Evolutionary conservation across 2,329 filamentous ascomycete species (phyloP).

Genomic region (Peltaster fructicola): DNA sequence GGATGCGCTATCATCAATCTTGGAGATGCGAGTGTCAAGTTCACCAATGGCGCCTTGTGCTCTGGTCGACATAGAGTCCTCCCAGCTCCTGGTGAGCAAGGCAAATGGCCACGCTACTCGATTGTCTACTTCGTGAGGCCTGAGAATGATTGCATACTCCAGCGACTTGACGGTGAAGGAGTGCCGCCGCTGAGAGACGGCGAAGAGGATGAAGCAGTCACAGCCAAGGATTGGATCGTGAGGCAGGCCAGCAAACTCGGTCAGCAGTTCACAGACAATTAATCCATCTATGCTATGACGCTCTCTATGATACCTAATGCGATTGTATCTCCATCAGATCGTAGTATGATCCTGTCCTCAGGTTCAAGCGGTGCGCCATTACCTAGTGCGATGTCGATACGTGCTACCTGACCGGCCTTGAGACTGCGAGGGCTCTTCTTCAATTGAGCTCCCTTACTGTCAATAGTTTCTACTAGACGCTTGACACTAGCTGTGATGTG

Average conservation of each 20-base stretch:
- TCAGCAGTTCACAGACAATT: slow-evolving; percentile 4
- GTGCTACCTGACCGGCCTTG: slow-evolving; percentile 58
- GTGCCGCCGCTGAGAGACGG: slow-evolving; percentile 12
- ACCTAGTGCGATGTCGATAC: slow-evolving; percentile 41
- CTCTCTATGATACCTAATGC: slow-evolving; percentile 62
- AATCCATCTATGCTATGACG: too few species aligned
- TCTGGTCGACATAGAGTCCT: slow-evolving; percentile 33
- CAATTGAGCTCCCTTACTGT: slow-evolving; percentile 52
- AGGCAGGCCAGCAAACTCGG: slow-evolving; percentile 21
- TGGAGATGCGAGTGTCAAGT: slow-evolving; percentile 30
- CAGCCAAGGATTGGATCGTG: slow-evolving; percentile 26
- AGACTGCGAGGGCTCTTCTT: slow-evolving; percentile 80
- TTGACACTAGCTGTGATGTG: slow-evolving; percentile 61
- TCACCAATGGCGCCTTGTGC: slow-evolving; percentile 25
- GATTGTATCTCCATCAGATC: slow-evolving; percentile 66
- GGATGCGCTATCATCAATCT: slow-evolving; percentile 32
- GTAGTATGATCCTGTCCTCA: slow-evolving; percentile 62
- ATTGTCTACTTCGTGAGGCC: slow-evolving; percentile 39
- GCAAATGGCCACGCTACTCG: slow-evolving; percentile 29
- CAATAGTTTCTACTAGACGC: slow-evolving; percentile 53
- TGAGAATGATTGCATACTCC: slow-evolving; percentile 29
- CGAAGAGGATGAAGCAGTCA: slow-evolving; percentile 19
- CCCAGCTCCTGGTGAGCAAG: slow-evolving; percentile 32
- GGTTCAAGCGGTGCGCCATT: slow-evolving; percentile 61
- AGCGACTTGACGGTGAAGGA: slow-evolving; percentile 18